Conservation (phyloP, 2,329 filamentous ascomycete species). For the Xylaria sp. region DNA sequence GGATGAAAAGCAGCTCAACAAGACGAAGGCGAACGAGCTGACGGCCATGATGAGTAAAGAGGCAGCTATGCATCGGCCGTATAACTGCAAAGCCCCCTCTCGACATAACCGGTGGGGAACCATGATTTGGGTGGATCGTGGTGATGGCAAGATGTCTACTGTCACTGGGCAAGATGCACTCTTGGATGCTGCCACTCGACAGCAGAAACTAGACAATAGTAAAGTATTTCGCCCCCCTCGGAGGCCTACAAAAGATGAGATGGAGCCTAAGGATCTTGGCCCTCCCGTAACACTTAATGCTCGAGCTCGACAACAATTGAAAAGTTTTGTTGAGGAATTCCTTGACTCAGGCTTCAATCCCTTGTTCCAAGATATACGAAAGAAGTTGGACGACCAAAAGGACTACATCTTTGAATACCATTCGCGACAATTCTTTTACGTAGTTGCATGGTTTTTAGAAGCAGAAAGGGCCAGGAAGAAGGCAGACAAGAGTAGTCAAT, state of each 20-base stretch:
- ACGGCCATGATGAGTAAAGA: slow-evolving; percentile 79
- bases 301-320: slow-evolving; percentile 76
- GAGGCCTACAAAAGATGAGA: slow-evolving; percentile 63
- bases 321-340: slow-evolving; percentile 88
- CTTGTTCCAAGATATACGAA: slow-evolving; percentile 81
- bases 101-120: slow-evolving; percentile 94
- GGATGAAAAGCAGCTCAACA: slow-evolving; percentile 73
- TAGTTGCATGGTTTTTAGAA: slow-evolving; percentile 90
- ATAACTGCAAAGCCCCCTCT: slow-evolving; percentile 79
- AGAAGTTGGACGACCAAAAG: slow-evolving; percentile 87
- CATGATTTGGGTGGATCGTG: slow-evolving; percentile 94
- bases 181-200: slow-evolving; percentile 70
- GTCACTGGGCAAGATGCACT: slow-evolving; percentile 89
- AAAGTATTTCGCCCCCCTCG: slow-evolving; percentile 90
- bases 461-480: slow-evolving; percentile 78
- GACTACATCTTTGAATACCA: slow-evolving; percentile 80
- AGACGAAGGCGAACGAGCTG: slow-evolving; percentile 74
- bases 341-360: slow-evolving; percentile 96
- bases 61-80: slow-evolving; percentile 77
- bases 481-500: slow-evolving; percentile 54
- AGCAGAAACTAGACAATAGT: slow-evolving; percentile 86
- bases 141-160: slow-evolving; percentile 82
- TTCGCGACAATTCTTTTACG: slow-evolving; percentile 86
- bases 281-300: slow-evolving; percentile 71
- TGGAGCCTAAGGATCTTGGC: slow-evolving; percentile 77